Percentiles rank a stretch among this genome's conserved stretches.
Evolutionary conservation across 2,329 filamentous ascomycete genomes (phyloP).

Genomic region (Cytospora piceae): DNA sequence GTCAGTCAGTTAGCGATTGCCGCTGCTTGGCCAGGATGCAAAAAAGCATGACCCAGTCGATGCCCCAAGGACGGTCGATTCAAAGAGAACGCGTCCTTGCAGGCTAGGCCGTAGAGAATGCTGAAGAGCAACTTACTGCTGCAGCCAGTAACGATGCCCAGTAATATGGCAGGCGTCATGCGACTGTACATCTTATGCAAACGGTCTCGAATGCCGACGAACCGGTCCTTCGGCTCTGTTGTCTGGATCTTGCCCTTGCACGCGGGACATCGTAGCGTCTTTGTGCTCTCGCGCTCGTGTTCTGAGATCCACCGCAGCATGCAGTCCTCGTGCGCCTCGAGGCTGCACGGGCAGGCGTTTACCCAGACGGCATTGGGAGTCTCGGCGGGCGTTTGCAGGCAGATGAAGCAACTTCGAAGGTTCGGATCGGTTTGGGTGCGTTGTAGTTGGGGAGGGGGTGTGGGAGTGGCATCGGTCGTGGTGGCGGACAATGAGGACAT

Average conservation of each 20-base stretch:
- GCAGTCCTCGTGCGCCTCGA: slow-evolving; percentile 89
- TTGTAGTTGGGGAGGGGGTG: slow-evolving; percentile 17
- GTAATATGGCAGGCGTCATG: slow-evolving; percentile 65
- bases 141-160: slow-evolving; percentile 59
- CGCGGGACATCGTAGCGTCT: slow-evolving; percentile 80
- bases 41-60: slow-evolving; percentile 13
- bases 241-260: slow-evolving; percentile 84
- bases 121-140: slow-evolving; percentile 35
- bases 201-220: slow-evolving; percentile 68
- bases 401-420: slow-evolving; percentile 63
- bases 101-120: background rate
- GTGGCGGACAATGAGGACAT: slow-evolving; percentile 9
- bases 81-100: background rate
- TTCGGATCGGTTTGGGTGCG: slow-evolving; percentile 30
- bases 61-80: background rate
- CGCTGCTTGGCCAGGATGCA: background rate
- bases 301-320: slow-evolving; percentile 94
- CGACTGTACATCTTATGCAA: slow-evolving; percentile 60
- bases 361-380: slow-evolving; percentile 66
- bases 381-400: slow-evolving; percentile 60
- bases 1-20: slow-evolving; percentile 9
- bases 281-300: slow-evolving; percentile 68
- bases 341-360: slow-evolving; percentile 85
- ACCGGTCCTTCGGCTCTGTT: slow-evolving; percentile 71
- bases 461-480: slow-evolving; percentile 3